phyloP scores from a whole-genome alignment of 2,329 filamentous ascomycete species.

The Penicillium sp. region DNA sequence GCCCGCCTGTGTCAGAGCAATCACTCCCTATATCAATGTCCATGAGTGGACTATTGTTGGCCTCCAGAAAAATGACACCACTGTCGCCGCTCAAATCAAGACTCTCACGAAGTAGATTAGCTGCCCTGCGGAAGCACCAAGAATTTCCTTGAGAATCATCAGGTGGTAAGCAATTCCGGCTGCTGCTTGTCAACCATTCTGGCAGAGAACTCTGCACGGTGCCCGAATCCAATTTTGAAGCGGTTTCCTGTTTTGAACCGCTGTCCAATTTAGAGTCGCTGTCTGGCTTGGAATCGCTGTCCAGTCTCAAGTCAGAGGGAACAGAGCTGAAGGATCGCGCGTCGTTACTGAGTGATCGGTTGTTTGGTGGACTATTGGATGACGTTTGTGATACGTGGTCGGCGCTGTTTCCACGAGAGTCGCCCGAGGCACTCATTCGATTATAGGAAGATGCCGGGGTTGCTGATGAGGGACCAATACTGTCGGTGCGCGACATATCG shows the following conservation, averaged over 20 bases:
- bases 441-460: slow-evolving; percentile 25
- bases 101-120: slow-evolving; percentile 50
- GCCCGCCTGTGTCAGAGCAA: slow-evolving; percentile 29
- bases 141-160: slow-evolving; percentile 41
- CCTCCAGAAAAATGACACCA: slow-evolving; percentile 46
- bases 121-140: slow-evolving; percentile 50
- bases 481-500: slow-evolving; percentile 26
- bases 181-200: slow-evolving; percentile 34
- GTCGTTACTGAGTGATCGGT: slow-evolving; percentile 32
- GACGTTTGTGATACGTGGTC: slow-evolving; percentile 20
- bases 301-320: slow-evolving; percentile 28
- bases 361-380: slow-evolving; percentile 17
- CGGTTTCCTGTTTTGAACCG: neutral
- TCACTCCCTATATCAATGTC: slow-evolving; percentile 34
- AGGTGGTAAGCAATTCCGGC: slow-evolving; percentile 24
- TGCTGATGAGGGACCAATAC: slow-evolving; percentile 15
- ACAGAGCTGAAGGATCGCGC: slow-evolving; percentile 27
- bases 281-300: slow-evolving; percentile 9
- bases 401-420: slow-evolving; percentile 23
- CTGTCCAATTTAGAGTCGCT: no score
- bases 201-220: slow-evolving; percentile 32
- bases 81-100: slow-evolving; percentile 47
- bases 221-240: slow-evolving; percentile 28
- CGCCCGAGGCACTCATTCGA: slow-evolving; percentile 24
- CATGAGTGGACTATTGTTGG: slow-evolving; percentile 27